Evolutionary conservation across 2,329 filamentous ascomycete species (phyloP).

Genomic region (Fusarium musae): DNA sequence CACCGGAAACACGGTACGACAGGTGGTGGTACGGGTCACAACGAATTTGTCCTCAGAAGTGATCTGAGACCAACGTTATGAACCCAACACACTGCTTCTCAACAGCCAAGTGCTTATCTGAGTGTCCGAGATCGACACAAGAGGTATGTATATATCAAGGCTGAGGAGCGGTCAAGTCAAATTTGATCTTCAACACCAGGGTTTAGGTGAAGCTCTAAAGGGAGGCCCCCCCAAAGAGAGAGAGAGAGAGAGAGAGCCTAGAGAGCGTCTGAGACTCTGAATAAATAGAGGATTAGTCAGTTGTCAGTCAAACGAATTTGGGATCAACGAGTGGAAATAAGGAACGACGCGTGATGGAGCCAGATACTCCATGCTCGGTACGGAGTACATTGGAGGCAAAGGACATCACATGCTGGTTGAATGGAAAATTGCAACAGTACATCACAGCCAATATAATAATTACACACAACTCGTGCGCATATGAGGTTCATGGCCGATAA

Average conservation of each 20-base stretch:
- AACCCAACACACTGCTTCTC: conserved; percentile 13
- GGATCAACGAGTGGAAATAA: conserved; percentile 21
- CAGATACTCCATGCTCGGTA: not conserved
- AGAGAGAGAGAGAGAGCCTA: not conserved
- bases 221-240: not conserved
- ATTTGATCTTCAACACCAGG: conserved; percentile 21
- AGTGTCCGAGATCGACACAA: conserved; percentile 36
- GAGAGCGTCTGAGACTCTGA: not conserved
- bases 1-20: conserved; percentile 37
- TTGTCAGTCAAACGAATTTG: conserved; percentile 1
- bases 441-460: conserved; percentile 10
- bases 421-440: conserved; percentile 10
- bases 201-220: not conserved
- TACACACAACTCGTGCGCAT: conserved; percentile 23
- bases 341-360: conserved; percentile 2
- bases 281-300: not conserved
- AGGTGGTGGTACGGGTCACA: conserved; percentile 31
- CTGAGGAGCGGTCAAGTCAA: conserved; percentile 36
- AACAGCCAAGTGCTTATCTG: conserved; percentile 21
- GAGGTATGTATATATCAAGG: conserved; percentile 10
- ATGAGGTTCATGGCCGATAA: conserved; percentile 13
- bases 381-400: not conserved
- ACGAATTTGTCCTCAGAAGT: conserved; percentile 35
- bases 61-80: conserved; percentile 29
- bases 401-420: conserved; percentile 2